Conservation (phyloP, 257 asterid genomes). For the Ilex asprella region DNA sequence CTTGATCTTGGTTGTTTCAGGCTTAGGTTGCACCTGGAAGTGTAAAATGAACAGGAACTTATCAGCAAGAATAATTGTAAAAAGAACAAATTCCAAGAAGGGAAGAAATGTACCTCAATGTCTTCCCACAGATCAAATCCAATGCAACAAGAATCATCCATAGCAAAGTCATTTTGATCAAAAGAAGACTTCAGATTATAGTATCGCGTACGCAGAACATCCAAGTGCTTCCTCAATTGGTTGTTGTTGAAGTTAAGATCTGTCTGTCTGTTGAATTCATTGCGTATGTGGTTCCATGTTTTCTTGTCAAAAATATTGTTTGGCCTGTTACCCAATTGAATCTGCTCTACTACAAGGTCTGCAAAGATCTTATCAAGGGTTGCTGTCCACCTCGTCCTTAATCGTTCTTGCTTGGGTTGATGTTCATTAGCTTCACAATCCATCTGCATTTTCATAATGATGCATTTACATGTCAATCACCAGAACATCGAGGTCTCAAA, state of each 20-base stretch:
- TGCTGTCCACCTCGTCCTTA: slow-evolving; percentile 91
- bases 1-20: slow-evolving; percentile 69
- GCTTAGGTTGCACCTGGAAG: slow-evolving; percentile 63
- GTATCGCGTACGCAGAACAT: slow-evolving; percentile 81
- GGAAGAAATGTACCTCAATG: slow-evolving; percentile 46
- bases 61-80: neutral
- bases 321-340: slow-evolving; percentile 68
- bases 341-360: slow-evolving; percentile 78
- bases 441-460: slow-evolving; percentile 39
- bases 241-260: slow-evolving; percentile 77
- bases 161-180: slow-evolving; percentile 38
- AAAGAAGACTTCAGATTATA: slow-evolving; percentile 55
- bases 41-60: neutral
- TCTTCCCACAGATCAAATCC: slow-evolving; percentile 97
- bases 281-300: slow-evolving; percentile 82
- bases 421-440: slow-evolving; percentile 55
- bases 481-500: too few relatives aligned
- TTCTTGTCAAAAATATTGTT: slow-evolving; percentile 90
- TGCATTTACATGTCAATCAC: too few relatives aligned
- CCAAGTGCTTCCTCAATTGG: slow-evolving; percentile 88
- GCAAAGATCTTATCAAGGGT: slow-evolving; percentile 76
- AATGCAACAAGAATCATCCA: slow-evolving; percentile 61
- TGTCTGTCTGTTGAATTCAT: slow-evolving; percentile 66
- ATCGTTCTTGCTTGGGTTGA: slow-evolving; percentile 78
- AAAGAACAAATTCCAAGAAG: neutral